phyloP scores from a whole-genome alignment of 106 monocot species.

The Cymbidium sinense region DNA sequence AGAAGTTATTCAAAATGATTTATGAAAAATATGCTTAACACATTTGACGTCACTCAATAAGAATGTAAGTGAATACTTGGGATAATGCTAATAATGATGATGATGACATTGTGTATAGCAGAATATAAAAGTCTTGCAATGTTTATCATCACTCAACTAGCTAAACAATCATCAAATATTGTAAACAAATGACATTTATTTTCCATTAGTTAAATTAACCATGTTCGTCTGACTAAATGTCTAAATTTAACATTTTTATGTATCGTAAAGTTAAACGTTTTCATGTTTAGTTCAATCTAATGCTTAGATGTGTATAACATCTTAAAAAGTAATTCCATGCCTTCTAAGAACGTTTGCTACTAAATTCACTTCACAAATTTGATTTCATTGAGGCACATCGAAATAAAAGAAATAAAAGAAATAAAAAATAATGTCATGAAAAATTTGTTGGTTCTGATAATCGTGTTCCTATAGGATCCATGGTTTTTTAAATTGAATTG shows the following conservation, averaged over 20 bases:
- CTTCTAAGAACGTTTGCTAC: not conserved
- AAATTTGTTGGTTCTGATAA: too few relatives aligned
- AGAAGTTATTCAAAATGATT: too few relatives aligned
- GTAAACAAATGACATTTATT: not conserved
- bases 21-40: too few relatives aligned
- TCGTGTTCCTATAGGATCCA: not conserved
- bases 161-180: not conserved
- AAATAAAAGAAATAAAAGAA: not conserved
- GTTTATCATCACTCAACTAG: not conserved
- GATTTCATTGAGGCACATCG: not conserved
- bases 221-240: not conserved
- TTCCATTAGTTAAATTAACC: not conserved
- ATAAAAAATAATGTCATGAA: too few relatives aligned
- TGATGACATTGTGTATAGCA: not conserved
- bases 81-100: not conserved
- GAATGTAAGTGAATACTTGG: too few relatives aligned
- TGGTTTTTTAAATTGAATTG: not conserved
- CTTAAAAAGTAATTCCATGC: not conserved
- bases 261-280: not conserved
- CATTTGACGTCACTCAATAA: too few relatives aligned
- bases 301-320: not conserved
- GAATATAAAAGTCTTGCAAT: not conserved
- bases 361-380: not conserved
- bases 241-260: not conserved
- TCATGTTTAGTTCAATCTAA: not conserved